Conservation (phyloP, 306 rosid genomes). For the Biancaea sappan region DNA sequence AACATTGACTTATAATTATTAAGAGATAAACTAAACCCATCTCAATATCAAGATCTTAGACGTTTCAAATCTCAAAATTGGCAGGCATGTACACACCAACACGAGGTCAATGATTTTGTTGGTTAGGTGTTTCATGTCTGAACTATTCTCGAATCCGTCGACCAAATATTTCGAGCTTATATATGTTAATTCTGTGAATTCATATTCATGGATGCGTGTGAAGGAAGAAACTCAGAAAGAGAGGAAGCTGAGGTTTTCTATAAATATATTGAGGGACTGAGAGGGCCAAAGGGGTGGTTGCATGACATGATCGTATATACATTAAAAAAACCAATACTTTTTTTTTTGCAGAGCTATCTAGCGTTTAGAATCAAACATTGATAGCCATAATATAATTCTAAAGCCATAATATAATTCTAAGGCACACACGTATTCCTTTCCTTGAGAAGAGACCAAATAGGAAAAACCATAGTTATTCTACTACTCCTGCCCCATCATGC, state of each 20-base stretch:
- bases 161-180: not conserved
- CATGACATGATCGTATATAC: conserved; percentile 31
- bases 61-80: conserved; percentile 15
- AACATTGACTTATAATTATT: conserved; percentile 48
- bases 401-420: conserved; percentile 24
- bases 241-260: not conserved
- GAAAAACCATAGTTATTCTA: conserved; percentile 27
- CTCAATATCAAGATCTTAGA: not conserved
- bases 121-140: conserved; percentile 26
- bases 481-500: conserved; percentile 47
- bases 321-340: conserved; percentile 24
- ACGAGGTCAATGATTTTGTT: conserved; percentile 51
- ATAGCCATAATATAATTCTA: not conserved
- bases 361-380: conserved; percentile 16
- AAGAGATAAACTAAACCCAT: not conserved
- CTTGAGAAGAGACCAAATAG: conserved; percentile 36
- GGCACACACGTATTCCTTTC: conserved; percentile 48
- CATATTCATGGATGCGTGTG: not conserved
- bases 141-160: conserved; percentile 20
- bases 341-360: conserved; percentile 17
- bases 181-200: not conserved
- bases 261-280: not conserved
- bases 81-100: conserved; percentile 10
- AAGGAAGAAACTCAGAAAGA: not conserved
- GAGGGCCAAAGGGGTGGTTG: conserved; percentile 43